Percentiles rank a stretch among this genome's conserved stretches.
Evolutionary conservation across 495 filamentous ascomycete genomes (phyloP).

Genomic region (Ascodesmis nigricans): DNA sequence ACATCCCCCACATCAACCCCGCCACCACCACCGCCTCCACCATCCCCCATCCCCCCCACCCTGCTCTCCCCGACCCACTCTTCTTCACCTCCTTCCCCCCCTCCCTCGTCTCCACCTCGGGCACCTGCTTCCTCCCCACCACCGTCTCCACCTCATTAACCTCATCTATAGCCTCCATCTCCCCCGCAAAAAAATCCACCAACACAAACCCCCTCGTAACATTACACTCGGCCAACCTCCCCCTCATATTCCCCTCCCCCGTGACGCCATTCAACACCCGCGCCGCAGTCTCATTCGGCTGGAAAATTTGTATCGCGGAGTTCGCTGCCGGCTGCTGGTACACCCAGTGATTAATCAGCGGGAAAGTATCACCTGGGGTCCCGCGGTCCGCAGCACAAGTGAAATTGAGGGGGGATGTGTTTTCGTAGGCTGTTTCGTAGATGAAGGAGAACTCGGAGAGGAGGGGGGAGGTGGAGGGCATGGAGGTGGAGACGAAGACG

Average conservation of each 20-base stretch:
- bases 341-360: constrained; percentile 54
- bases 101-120: not conserved
- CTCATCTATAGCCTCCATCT: constrained; percentile 31
- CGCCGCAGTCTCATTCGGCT: constrained; percentile 35
- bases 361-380: too few relatives aligned
- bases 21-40: too few relatives aligned
- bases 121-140: not conserved
- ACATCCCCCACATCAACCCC: too few relatives aligned
- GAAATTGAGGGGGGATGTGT: constrained; percentile 29
- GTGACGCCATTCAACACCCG: constrained; percentile 33
- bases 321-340: constrained; percentile 28
- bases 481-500: constrained; percentile 38
- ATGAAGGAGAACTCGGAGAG: constrained; percentile 45
- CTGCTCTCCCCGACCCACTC: not conserved
- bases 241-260: constrained; percentile 34
- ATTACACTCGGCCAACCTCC: constrained; percentile 33
- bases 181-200: constrained; percentile 46
- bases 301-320: constrained; percentile 24
- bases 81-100: not conserved
- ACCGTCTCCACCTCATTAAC: constrained; percentile 24
- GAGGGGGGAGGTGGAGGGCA: constrained; percentile 35
- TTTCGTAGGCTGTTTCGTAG: constrained; percentile 49
- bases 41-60: too few relatives aligned
- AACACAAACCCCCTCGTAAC: constrained; percentile 36
- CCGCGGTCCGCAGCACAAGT: constrained; percentile 43